A percentile compares a stretch with the other conserved stretches of the same genome.
phyloP scores from a whole-genome alignment of 2,329 filamentous ascomycete genomes.

The Tolypocladium nubicola region DNA sequence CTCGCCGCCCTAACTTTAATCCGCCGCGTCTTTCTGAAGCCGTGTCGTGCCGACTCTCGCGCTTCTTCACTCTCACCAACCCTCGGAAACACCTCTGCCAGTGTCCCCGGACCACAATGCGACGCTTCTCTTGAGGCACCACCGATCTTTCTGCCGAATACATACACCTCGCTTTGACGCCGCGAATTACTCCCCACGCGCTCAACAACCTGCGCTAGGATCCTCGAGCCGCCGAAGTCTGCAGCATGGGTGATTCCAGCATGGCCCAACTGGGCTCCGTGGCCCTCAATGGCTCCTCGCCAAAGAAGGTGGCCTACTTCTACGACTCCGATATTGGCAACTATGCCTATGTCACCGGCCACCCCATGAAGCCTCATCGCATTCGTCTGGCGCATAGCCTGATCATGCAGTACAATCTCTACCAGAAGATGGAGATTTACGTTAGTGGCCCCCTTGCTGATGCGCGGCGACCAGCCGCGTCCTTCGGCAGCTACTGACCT shows the following conservation, averaged over 20 bases:
- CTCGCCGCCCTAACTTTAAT: constrained; percentile 19
- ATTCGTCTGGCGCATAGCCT: constrained; percentile 91
- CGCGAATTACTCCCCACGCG: background rate
- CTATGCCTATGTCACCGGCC: constrained; percentile 91
- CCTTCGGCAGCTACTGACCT: background rate
- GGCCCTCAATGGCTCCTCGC: constrained; percentile 34
- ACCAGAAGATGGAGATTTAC: constrained; percentile 95
- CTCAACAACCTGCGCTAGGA: background rate
- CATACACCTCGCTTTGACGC: background rate
- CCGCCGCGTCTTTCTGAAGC: constrained; percentile 10
- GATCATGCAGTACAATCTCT: constrained; percentile 91
- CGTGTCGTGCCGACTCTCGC: constrained; percentile 10
- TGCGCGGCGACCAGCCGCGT: background rate
- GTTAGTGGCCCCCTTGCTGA: constrained; percentile 43
- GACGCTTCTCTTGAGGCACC: background rate
- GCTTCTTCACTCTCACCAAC: background rate
- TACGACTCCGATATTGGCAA: constrained; percentile 98
- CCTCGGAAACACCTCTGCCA: background rate
- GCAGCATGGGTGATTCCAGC: constrained; percentile 25
- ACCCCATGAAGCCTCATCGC: constrained; percentile 98
- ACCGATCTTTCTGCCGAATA: background rate
- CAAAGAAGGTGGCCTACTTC: constrained; percentile 91
- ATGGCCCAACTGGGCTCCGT: constrained; percentile 30
- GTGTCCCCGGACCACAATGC: background rate
- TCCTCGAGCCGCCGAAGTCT: background rate